Evolutionary conservation across 176 grass and related monocot species (phyloP).

Genomic region (Phragmites australis): DNA sequence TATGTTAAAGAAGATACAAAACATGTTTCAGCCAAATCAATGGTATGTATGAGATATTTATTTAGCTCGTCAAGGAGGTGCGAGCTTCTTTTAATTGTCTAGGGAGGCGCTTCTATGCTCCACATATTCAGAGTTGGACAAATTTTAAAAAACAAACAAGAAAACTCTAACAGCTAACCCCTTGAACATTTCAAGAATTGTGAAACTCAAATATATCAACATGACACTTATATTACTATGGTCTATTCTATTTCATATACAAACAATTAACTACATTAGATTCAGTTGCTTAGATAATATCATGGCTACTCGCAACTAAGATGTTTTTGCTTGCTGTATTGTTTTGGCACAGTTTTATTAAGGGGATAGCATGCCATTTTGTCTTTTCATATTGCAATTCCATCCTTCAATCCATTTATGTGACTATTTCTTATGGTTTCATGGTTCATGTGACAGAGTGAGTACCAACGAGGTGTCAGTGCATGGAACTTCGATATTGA

Average conservation of each 20-base stretch:
- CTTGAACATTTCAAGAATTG: not conserved
- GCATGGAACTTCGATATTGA: conserved; percentile 99
- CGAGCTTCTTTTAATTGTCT: not conserved
- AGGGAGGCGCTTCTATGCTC: not conserved
- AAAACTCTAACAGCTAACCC: not conserved
- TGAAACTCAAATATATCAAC: not conserved
- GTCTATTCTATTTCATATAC: not conserved
- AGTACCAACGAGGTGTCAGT: conserved; percentile 98
- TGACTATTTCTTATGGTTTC: conserved; percentile 14
- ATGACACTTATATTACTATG: not conserved
- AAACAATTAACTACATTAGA: conserved; percentile 21
- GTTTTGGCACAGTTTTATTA: not conserved
- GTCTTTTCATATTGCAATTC: not conserved
- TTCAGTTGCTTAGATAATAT: conserved; percentile 10
- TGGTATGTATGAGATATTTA: not conserved
- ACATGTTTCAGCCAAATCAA: conserved; percentile 16
- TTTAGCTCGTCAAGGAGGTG: not conserved
- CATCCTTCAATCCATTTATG: not conserved
- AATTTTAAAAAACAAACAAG: conserved; percentile 3
- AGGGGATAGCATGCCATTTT: not conserved
- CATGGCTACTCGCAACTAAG: not conserved
- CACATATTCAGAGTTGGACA: not conserved
- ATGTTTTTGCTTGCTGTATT: conserved; percentile 3
- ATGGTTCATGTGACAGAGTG: conserved; percentile 64
- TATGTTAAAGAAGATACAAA: conserved; percentile 10